phyloP scores from a whole-genome alignment of 352 stramenopile species.

The Globisporangium apiculatum region DNA sequence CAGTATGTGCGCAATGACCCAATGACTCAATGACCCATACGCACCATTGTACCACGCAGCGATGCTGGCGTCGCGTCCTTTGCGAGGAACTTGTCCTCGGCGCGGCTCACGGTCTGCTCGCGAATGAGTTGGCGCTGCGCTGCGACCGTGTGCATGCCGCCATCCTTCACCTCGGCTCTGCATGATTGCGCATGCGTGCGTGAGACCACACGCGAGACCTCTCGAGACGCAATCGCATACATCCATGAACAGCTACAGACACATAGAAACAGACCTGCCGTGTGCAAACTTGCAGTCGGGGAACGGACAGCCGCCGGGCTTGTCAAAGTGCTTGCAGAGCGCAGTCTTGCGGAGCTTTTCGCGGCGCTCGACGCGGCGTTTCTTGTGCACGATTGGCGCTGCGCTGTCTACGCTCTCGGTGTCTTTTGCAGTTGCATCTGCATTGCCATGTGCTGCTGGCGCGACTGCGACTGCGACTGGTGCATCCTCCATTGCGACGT shows the following conservation, averaged over 20 bases:
- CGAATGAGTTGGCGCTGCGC: slow-evolving; percentile 76
- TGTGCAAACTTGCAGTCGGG: slow-evolving; percentile 81
- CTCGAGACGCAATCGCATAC: background rate
- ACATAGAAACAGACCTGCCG: slow-evolving; percentile 28
- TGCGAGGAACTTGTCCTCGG: slow-evolving; percentile 51
- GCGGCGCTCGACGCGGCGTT: slow-evolving; percentile 52
- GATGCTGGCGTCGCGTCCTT: slow-evolving; percentile 26
- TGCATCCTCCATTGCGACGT: slow-evolving; percentile 5
- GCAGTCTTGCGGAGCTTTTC: slow-evolving; percentile 70
- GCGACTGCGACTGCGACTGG: background rate
- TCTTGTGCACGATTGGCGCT: slow-evolving; percentile 28
- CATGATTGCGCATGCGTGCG: background rate
- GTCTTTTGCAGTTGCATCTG: background rate
- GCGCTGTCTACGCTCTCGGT: too few species aligned
- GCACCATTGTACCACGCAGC: slow-evolving; percentile 67
- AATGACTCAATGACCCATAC: background rate
- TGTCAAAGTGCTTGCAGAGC: slow-evolving; percentile 84
- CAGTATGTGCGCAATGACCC: too few species aligned
- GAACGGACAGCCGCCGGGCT: slow-evolving; percentile 74
- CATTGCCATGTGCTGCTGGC: background rate
- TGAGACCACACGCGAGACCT: background rate
- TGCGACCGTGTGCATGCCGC: slow-evolving; percentile 44
- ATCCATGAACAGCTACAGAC: background rate
- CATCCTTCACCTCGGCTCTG: slow-evolving; percentile 53
- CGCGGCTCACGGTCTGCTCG: slow-evolving; percentile 57